Percentiles rank a stretch among this genome's conserved stretches.
Evolutionary conservation across 2,329 filamentous ascomycete genomes (phyloP).

Genomic region (Onygenales sp.): DNA sequence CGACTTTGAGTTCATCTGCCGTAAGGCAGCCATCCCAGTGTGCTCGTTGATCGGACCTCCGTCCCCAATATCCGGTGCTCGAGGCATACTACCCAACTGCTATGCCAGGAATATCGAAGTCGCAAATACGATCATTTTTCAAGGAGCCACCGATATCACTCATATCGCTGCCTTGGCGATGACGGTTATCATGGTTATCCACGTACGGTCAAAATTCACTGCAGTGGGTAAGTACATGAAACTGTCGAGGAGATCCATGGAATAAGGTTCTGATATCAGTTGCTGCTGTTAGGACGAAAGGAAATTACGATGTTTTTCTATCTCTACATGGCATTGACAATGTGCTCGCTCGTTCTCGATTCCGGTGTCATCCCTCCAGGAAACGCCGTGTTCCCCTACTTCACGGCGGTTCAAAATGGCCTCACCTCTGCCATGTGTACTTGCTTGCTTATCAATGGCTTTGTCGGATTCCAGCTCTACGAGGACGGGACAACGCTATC

Average conservation of each 20-base stretch:
- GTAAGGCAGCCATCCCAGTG: slow-evolving; percentile 72
- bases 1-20: slow-evolving; percentile 80
- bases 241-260: background rate
- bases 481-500: slow-evolving; percentile 92
- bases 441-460: slow-evolving; percentile 89
- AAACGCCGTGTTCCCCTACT: slow-evolving; percentile 75
- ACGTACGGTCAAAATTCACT: slow-evolving; percentile 95
- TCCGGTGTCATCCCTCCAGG: slow-evolving; percentile 84
- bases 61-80: slow-evolving; percentile 52
- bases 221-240: slow-evolving; percentile 64
- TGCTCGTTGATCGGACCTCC: slow-evolving; percentile 72
- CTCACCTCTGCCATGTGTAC: slow-evolving; percentile 78
- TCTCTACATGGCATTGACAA: slow-evolving; percentile 82
- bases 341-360: slow-evolving; percentile 81
- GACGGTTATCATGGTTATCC: slow-evolving; percentile 95
- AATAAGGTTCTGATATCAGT: slow-evolving; percentile 6
- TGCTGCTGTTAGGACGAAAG: slow-evolving; percentile 45
- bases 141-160: slow-evolving; percentile 81
- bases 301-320: slow-evolving; percentile 90
- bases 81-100: slow-evolving; percentile 80
- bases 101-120: slow-evolving; percentile 92
- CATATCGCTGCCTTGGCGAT: slow-evolving; percentile 86
- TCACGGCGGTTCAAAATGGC: slow-evolving; percentile 78
- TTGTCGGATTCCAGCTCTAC: slow-evolving; percentile 96
- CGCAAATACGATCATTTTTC: slow-evolving; percentile 97